Conservation (phyloP, 176 grass and related monocot species). For the Oryza longistaminata region DNA sequence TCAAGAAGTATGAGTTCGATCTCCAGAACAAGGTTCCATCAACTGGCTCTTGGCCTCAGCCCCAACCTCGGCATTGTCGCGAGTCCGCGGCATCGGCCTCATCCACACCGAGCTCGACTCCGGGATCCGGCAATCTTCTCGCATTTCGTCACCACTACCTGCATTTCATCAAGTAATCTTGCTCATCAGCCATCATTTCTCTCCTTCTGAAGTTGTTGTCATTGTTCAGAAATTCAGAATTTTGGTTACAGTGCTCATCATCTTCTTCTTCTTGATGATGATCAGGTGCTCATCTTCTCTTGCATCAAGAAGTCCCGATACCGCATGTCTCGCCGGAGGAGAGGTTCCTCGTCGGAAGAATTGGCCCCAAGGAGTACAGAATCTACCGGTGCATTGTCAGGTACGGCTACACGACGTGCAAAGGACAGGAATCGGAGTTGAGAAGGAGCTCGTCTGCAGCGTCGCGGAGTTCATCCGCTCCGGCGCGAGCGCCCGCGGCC, state of each 20-base stretch:
- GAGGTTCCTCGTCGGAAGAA: constrained; percentile 81
- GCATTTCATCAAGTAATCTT: constrained; percentile 86
- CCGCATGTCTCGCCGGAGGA: constrained; percentile 72
- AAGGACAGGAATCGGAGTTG: constrained; percentile 95
- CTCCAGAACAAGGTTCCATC: constrained; percentile 92
- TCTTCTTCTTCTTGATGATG: background rate
- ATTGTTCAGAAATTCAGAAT: constrained; percentile 28
- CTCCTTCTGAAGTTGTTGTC: background rate
- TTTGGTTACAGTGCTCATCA: background rate
- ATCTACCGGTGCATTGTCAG: constrained; percentile 91
- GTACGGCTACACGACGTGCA: constrained; percentile 89
- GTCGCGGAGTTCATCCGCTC: constrained; percentile 90
- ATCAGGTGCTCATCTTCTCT: constrained; percentile 86
- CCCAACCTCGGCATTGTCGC: constrained; percentile 72
- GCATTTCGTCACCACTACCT: constrained; percentile 94
- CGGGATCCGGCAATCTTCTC: constrained; percentile 88
- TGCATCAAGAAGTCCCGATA: constrained; percentile 88
- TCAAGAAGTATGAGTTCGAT: constrained; percentile 93
- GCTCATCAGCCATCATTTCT: background rate
- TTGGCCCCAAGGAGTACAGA: constrained; percentile 82
- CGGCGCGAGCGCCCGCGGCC: constrained; percentile 9
- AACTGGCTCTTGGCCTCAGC: constrained; percentile 85
- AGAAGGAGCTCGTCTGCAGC: constrained; percentile 90
- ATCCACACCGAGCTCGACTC: constrained; percentile 86
- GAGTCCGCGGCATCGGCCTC: constrained; percentile 86